Base-by-base conservation (phyloP, 1,284 basidiomycete genomes). In the Leucoagaricus sp. region DNA sequence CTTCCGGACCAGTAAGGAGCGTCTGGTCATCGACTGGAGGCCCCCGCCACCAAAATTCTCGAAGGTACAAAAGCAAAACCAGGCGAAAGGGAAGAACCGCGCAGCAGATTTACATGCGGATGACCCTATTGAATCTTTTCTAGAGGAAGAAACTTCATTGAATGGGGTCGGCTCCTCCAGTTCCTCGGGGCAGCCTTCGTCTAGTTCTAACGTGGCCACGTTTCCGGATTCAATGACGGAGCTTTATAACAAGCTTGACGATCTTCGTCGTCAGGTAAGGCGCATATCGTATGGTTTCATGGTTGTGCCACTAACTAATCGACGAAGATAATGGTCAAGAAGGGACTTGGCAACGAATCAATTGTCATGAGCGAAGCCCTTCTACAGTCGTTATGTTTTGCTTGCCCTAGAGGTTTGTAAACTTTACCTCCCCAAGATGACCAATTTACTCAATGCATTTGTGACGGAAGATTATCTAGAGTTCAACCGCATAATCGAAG, bases 1-100 rank as follows among this genome's bases (percentile, higher is more conserved):
- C 2, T 48, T 49, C 21, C 34, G 49, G n/a, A 36, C 28, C 6
- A 55, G 50, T 15, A 31, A 29, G n/a, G 23, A 40, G 9, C 42
- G 51, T 8, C 29, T 61, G 12, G 12, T 45, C 8, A 31, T 61
- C 25, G 52, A 59, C 12, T 61, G 58, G 58, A 46, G 58, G 26
- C 60, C 60, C 8, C 57, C 50, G 40, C 42, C 42, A 40, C 56
- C 54, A 31, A 33, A 13, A n/a, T 28, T 28, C 19, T 41, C n/a
- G 4, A 49, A 49, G 36, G 15, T 45, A 15, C 7, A 34, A 19
- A 54, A 53, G 10, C 31, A 34, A 12, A 41, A 10, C 26, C 40
- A 54, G 19, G 38, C 17, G 9, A 54, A 50, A 28, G 50, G 55
- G 23, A 47, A 50, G 34, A 25, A 42, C 8, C 55, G 49, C 21